Conservation (phyloP, 371 early-diverging fungal genomes). For the Entomophthora muscae region DNA sequence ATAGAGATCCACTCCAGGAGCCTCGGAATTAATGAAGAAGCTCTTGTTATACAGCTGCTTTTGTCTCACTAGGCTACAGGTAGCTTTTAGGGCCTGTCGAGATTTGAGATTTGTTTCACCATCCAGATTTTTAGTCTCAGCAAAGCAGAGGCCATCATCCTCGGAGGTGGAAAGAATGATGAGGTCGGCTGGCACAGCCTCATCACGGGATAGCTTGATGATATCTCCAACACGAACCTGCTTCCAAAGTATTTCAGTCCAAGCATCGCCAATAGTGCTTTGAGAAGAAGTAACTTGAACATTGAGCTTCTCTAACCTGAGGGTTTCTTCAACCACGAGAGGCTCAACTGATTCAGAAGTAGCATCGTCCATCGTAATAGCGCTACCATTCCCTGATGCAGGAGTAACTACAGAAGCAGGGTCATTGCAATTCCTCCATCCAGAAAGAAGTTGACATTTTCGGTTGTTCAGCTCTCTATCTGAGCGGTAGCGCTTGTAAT, state of each 20-base stretch:
- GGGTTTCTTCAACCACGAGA: neutral
- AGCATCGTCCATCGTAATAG: neutral
- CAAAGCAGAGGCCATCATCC: slow-evolving; percentile 76
- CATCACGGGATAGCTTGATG: slow-evolving; percentile 62
- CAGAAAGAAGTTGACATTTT: slow-evolving; percentile 39
- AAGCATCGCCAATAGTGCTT: neutral
- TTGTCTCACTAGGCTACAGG: slow-evolving; percentile 22
- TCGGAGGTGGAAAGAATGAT: slow-evolving; percentile 66
- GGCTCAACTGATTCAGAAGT: neutral
- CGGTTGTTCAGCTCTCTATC: slow-evolving; percentile 76
- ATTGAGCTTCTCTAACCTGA: slow-evolving; percentile 9
- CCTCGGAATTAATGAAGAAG: slow-evolving; percentile 79
- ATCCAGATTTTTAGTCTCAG: slow-evolving; percentile 91
- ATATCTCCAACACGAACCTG: slow-evolving; percentile 83
- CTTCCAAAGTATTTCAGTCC: slow-evolving; percentile 28
- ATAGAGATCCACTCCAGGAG: slow-evolving; percentile 72
- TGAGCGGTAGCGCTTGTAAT: slow-evolving; percentile 77
- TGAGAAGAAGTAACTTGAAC: slow-evolving; percentile 15
- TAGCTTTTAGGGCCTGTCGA: slow-evolving; percentile 64
- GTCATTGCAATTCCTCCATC: slow-evolving; percentile 48
- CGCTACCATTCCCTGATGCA: neutral
- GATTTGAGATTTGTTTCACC: slow-evolving; percentile 78
- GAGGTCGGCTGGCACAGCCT: slow-evolving; percentile 86
- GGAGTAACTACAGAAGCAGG: neutral
- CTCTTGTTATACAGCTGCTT: neutral